A percentile compares a stretch with the other conserved stretches of the same genome.
These are phyloP conservation scores for Pythium folliculosum DNA, from an alignment of 352 stramenopile species.

Conservation along the genomic window DNA sequence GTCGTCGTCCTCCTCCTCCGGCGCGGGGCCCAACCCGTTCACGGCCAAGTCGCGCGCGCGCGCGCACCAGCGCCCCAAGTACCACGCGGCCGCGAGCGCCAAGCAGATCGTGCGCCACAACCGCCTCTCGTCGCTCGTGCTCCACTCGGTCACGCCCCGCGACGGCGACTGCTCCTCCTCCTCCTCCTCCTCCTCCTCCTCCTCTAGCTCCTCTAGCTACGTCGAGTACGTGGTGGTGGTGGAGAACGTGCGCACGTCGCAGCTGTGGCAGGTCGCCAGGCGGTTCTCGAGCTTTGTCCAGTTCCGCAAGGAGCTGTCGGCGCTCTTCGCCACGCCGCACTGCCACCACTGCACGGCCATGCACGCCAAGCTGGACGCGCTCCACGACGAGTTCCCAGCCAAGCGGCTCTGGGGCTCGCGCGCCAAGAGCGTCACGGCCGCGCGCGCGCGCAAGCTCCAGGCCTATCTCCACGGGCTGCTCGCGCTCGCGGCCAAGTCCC, in stretches of 20 bases:
- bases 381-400: slow-evolving; percentile 54
- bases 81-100: slow-evolving; percentile 13
- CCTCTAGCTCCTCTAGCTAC: background rate
- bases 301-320: slow-evolving; percentile 54
- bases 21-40: background rate
- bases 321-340: slow-evolving; percentile 53
- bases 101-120: slow-evolving; percentile 33
- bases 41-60: slow-evolving; percentile 2
- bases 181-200: slow-evolving; percentile 1
- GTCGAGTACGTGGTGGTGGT: slow-evolving; percentile 72
- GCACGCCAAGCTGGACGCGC: slow-evolving; percentile 41
- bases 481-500: slow-evolving; percentile 49
- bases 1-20: slow-evolving; percentile 1
- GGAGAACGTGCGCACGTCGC: slow-evolving; percentile 50
- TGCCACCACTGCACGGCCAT: slow-evolving; percentile 67
- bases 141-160: slow-evolving; percentile 62
- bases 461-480: slow-evolving; percentile 60
- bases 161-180: slow-evolving; percentile 35
- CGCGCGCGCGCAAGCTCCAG: slow-evolving; percentile 54
- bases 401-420: slow-evolving; percentile 66
- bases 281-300: slow-evolving; percentile 71
- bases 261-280: slow-evolving; percentile 63
- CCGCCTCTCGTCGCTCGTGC: slow-evolving; percentile 56
- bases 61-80: slow-evolving; percentile 9
- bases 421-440: slow-evolving; percentile 38